Evolutionary conservation across 805 yeast genomes (phyloP).

Genomic region (Hanseniaspora jakobsenii): DNA sequence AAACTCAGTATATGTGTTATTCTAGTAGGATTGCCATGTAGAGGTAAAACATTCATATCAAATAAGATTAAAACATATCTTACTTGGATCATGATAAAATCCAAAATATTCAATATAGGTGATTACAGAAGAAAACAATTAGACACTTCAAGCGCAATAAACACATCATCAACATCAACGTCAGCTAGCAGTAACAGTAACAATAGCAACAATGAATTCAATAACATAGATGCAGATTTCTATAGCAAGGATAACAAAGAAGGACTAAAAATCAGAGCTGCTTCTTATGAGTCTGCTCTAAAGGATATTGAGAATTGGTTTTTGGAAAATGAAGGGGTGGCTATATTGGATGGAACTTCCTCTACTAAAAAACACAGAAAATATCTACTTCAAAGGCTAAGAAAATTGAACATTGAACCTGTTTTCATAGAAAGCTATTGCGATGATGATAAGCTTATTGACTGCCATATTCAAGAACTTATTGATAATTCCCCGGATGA

Average conservation of each 20-base stretch:
- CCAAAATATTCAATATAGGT: conserved; percentile 85
- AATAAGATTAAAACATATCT: conserved; percentile 87
- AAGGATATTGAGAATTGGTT: conserved; percentile 81
- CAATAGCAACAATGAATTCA: conserved; percentile 27
- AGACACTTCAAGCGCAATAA: too few relatives aligned
- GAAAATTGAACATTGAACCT: conserved; percentile 64
- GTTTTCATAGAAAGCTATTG: conserved; percentile 89
- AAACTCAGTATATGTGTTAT: conserved; percentile 73
- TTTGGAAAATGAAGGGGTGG: conserved; percentile 63
- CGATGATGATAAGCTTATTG: conserved; percentile 64
- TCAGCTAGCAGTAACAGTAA: too few relatives aligned
- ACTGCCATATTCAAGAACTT: conserved; percentile 73
- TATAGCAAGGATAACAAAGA: conserved; percentile 56
- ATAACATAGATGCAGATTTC: conserved; percentile 54
- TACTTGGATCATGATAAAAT: conserved; percentile 79
- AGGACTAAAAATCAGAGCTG: conserved; percentile 49
- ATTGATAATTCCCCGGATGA: conserved; percentile 78
- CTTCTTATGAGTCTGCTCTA: conserved; percentile 63
- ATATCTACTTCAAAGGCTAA: conserved; percentile 47
- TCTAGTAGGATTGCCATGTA: conserved; percentile 78
- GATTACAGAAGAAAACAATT: conserved; percentile 51
- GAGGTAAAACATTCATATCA: conserved; percentile 91
- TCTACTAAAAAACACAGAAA: conserved; percentile 63
- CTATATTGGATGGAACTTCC: conserved; percentile 88
- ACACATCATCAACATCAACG: too few relatives aligned